These are phyloP conservation scores for Hemisphaericaspora subhashii DNA, from an alignment of 1,139 yeast genomes.

Conservation along the genomic window DNA sequence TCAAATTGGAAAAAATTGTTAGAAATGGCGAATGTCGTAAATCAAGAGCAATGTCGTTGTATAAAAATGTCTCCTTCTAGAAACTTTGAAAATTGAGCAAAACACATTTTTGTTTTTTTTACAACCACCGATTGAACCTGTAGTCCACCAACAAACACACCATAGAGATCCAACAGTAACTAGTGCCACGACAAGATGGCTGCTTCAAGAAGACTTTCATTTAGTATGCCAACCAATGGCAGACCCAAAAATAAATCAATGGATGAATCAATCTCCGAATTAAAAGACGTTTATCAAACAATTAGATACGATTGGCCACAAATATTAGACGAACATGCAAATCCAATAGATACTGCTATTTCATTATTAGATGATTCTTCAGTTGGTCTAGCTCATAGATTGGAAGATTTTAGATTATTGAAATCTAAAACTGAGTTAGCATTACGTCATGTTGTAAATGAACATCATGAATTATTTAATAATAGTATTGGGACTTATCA, in stretches of 20 bases:
- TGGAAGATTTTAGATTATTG: conserved; percentile 55
- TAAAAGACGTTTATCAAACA: conserved; percentile 38
- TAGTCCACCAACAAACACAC: conserved; percentile 1
- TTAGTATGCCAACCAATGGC: conserved; percentile 11
- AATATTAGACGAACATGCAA: conserved; percentile 44
- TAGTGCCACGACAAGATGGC: too few relatives aligned
- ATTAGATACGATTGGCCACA: conserved; percentile 50
- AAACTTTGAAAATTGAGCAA: too few relatives aligned
- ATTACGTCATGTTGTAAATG: conserved; percentile 71
- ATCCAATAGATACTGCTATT: conserved; percentile 82
- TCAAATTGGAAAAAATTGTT: too few relatives aligned
- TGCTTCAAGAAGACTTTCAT: conserved; percentile 13
- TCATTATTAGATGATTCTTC: conserved; percentile 81
- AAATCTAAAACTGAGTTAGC: conserved; percentile 56
- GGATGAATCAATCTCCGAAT: conserved; percentile 35
- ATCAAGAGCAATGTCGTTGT: too few relatives aligned
- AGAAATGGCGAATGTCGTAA: too few relatives aligned
- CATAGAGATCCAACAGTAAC: too few relatives aligned
- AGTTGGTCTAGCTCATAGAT: conserved; percentile 79
- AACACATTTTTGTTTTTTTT: too few relatives aligned
- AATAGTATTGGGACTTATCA: conserved; percentile 79
- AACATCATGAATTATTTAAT: conserved; percentile 83
- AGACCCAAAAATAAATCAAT: conserved; percentile 3
- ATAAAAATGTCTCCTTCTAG: too few relatives aligned
- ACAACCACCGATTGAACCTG: too few relatives aligned